Base-by-base conservation (phyloP, 805 yeast species). In the Kluyveromyces siamensis region DNA sequence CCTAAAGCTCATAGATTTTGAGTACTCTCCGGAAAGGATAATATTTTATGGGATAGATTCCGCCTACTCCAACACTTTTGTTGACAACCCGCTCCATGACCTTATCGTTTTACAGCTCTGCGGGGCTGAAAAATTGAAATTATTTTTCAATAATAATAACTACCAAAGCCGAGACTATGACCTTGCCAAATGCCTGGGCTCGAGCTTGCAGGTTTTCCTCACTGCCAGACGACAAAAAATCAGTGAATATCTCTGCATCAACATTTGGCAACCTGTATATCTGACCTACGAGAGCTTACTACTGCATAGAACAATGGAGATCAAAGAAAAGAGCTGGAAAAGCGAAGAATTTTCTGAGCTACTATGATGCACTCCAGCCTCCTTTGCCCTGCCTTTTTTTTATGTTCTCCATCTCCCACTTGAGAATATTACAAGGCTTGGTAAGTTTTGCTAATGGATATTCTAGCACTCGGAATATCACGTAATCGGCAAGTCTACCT, bases 41-140 rank as follows among this genome's bases (percentile, higher is more conserved):
- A 36, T 17, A 8, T 14, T 43, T 14, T 36, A 43, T 25, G 37
- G 21, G 8, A 43, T 58, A 8, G 50, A 51, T 48, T 53, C 50
- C 30, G 30, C 41, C 27, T 45, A 47, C 27, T 36, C 54, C 11
- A 44, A 48, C 13, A 52, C 50, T 40, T 43, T 49, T 48, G 51
- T 54, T 16, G 58, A 52, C 10, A n/a, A 43, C 14, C 45, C 45
- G 6, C 8, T 17, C 27, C 10, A 43, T 9, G 27, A 43, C 13
- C 30, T 57, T 35, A 41, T 55, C 7, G 48, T 49, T 16, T 46
- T 57, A 6, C 56, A 53, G 38, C 49, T 58, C n/a, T 47, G 50
- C 19, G 52, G 54, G 6, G 27, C 27, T 10, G 47, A 49, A 37
- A 54, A 53, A 19, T 30, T 57, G 21, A 41, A 45, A 7, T 48